Evolutionary conservation across 768 basidiomycete species (phyloP).

Genomic region (Boletus barrowsii): DNA sequence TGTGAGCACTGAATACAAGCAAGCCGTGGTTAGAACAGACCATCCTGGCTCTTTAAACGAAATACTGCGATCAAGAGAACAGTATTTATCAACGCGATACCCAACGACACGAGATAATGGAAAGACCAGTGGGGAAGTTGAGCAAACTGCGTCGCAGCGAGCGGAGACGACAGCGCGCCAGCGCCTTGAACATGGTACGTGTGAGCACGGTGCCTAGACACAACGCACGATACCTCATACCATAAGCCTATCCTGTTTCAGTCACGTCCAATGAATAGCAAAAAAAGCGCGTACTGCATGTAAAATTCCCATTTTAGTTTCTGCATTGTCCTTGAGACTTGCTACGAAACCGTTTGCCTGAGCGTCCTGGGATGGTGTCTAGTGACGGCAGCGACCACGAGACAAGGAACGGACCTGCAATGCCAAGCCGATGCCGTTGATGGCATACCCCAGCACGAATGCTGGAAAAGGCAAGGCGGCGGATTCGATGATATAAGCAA

Average conservation of each 20-base stretch:
- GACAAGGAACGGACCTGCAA: conserved; percentile 37
- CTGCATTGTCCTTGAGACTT: conserved; percentile 36
- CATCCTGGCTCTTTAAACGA: conserved; percentile 66
- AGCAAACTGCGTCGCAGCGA: conserved; percentile 80
- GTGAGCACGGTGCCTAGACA: conserved; percentile 5
- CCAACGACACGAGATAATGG: conserved; percentile 71
- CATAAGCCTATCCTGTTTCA: conserved; percentile 24
- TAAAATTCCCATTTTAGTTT: conserved; percentile 39
- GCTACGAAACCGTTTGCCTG: conserved; percentile 48
- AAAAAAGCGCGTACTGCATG: conserved; percentile 35
- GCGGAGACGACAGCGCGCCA: conserved; percentile 66
- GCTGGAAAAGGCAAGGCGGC: conserved; percentile 45
- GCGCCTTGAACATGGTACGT: conserved; percentile 40
- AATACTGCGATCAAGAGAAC: conserved; percentile 55
- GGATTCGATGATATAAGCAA: conserved; percentile 36
- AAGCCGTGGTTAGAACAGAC: conserved; percentile 34
- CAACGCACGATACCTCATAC: conserved; percentile 23
- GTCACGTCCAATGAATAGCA: not conserved
- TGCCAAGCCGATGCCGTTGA: conserved; percentile 46
- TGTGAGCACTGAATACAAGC: not conserved
- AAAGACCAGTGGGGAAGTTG: conserved; percentile 67
- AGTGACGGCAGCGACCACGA: not conserved
- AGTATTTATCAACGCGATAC: conserved; percentile 58
- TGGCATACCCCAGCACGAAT: conserved; percentile 39
- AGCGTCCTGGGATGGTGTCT: conserved; percentile 35